These are phyloP conservation scores for Tuctoria greenei DNA, from an alignment of 176 grass and related monocot species.

Conservation along the genomic window DNA sequence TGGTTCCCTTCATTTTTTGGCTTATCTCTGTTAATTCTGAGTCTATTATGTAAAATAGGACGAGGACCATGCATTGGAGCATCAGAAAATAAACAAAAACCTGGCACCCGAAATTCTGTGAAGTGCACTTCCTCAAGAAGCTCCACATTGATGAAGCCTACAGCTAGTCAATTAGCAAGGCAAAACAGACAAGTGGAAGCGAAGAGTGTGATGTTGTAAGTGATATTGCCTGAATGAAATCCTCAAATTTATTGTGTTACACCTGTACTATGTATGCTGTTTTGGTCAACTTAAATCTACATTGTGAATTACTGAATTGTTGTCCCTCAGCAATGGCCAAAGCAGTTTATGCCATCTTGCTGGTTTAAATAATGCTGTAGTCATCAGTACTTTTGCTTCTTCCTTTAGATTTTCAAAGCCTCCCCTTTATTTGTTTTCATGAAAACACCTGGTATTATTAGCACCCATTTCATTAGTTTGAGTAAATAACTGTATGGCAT, in stretches of 20 bases:
- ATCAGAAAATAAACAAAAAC: constrained; percentile 30
- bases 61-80: constrained; percentile 20
- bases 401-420: not conserved
- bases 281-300: not conserved
- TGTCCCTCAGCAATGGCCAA: not conserved
- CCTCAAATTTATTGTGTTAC: not conserved
- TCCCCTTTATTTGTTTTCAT: not conserved
- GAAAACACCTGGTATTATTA: not conserved
- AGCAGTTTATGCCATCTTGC: not conserved
- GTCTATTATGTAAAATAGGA: constrained; percentile 42
- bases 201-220: constrained; percentile 46
- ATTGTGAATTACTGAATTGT: not conserved
- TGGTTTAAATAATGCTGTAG: not conserved
- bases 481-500: not conserved
- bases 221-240: not conserved
- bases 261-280: not conserved
- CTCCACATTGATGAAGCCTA: constrained; percentile 93
- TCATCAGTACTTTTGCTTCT: not conserved
- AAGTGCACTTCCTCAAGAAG: constrained; percentile 46
- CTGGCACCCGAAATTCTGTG: constrained; percentile 26
- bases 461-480: not conserved
- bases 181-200: constrained; percentile 45
- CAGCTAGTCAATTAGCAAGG: constrained; percentile 81
- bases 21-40: too few species aligned
- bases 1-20: not conserved